Evolutionary conservation across 169 alveolate species (phyloP).

Genomic region (Cryptosporidium andersoni): DNA sequence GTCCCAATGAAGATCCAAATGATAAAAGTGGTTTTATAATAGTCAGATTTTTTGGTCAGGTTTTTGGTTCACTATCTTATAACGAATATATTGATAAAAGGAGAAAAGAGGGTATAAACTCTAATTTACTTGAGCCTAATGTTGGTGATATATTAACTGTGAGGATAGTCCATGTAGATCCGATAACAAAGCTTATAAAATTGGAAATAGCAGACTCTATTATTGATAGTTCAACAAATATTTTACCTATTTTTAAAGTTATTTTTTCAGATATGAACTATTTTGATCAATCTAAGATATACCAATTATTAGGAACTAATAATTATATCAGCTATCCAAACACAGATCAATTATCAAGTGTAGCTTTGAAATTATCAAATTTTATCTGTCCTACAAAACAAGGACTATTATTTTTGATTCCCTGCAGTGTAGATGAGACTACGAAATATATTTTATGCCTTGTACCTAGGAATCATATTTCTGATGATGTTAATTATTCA

Average conservation of each 20-base stretch:
- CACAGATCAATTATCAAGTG: too few species aligned
- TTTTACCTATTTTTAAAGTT: too few species aligned
- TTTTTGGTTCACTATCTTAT: conserved; percentile 56
- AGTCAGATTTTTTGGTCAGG: conserved; percentile 49
- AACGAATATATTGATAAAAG: conserved; percentile 10
- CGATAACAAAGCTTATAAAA: conserved; percentile 2
- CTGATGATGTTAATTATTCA: conserved; percentile 31
- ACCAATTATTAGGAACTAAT: too few species aligned
- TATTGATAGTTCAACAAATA: background rate
- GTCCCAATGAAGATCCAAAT: background rate
- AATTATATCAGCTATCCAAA: too few species aligned
- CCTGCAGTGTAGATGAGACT: too few species aligned
- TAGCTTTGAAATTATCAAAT: too few species aligned
- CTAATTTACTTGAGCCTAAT: background rate
- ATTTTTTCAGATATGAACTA: too few species aligned
- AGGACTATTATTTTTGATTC: background rate
- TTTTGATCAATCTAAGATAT: too few species aligned
- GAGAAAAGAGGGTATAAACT: background rate
- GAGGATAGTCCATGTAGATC: conserved; percentile 25
- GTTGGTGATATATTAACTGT: conserved; percentile 59
- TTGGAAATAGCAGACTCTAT: background rate
- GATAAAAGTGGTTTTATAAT: conserved; percentile 16
- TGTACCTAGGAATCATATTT: conserved; percentile 17
- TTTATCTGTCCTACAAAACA: background rate
- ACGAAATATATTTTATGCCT: too few species aligned